Base-by-base conservation (phyloP, 805 yeast genomes). In the Maudiozyma saulgeensis region DNA sequence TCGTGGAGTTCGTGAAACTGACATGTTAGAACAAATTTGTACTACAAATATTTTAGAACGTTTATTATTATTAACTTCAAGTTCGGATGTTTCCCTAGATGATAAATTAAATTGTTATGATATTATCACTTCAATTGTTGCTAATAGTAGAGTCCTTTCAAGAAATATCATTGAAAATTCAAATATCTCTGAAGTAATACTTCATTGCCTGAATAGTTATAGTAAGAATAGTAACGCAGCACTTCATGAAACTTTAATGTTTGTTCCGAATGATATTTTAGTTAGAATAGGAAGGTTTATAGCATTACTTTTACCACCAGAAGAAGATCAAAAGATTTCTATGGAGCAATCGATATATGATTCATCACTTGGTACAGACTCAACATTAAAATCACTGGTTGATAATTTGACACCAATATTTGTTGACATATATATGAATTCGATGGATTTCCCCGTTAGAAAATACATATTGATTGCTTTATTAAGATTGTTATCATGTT, bases 201-300 rank as follows among this genome's bases (percentile, higher is more conserved):
- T 66, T 16, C 64, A 71, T n/a, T 72, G 82, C 1, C 65, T 86
- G 48, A 69, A 76, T 23, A 75, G 73, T 41, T 81, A 74, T 56
- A 72, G 77, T 11, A 76, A 75, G 49, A 51, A 46, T 21, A 45
- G 56, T 6, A 58, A 51, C 5, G 60, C 68, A 7, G 60, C 79
- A 1, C 70, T 87, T 5, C 77, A 83, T 43, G 95, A 86, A 58
- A 78, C 87, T 0, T 64, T 88, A 39, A 82, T 87, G 80, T 78
- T 82, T 48, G 77, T 81, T 2, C 89, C 91, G 0, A 83, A 81
- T 55, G 84, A 81, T n/a, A 61, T 85, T 28, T 63, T 84, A 18
- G 55, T 76, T 1, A 70, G 78, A 13, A 70, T 82, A 18, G 65
- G 87, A 18, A 73, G 76, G 40, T 68, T 87, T 45, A 67, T 84